A percentile compares a stretch with the other conserved stretches of the same genome.
Conservation (phyloP, 1,284 basidiomycete genomes). For the Moniliophthora roreri region DNA sequence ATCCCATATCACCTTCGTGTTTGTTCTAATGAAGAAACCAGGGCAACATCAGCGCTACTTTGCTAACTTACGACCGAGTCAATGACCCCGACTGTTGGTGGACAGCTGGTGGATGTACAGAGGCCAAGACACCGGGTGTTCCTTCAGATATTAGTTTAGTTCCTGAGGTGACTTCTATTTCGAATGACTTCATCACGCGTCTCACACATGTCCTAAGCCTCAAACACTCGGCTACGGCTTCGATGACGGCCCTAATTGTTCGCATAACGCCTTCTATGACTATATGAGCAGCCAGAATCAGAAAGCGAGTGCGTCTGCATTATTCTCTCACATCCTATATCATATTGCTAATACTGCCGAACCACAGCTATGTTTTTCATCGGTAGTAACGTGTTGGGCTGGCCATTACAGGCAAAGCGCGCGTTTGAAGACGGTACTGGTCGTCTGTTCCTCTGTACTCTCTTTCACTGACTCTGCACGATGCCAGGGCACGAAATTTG, state of each 20-base stretch:
- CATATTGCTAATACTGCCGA: neutral
- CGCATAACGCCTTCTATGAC: slow-evolving; percentile 61
- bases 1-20: too few species aligned
- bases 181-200: neutral
- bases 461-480: slow-evolving; percentile 1
- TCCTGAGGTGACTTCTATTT: neutral
- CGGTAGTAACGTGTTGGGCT: slow-evolving; percentile 75
- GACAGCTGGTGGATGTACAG: neutral
- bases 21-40: too few species aligned
- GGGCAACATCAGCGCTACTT: neutral
- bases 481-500: slow-evolving; percentile 59
- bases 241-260: slow-evolving; percentile 78
- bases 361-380: slow-evolving; percentile 71
- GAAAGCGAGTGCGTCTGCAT: slow-evolving; percentile 58
- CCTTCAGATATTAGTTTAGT: neutral
- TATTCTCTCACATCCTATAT: neutral
- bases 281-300: slow-evolving; percentile 62
- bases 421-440: slow-evolving; percentile 50
- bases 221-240: slow-evolving; percentile 62
- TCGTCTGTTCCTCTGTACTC: neutral
- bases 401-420: slow-evolving; percentile 69
- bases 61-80: neutral
- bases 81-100: slow-evolving; percentile 1
- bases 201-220: slow-evolving; percentile 34
- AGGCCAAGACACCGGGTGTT: neutral